Percentiles rank a stretch among this genome's conserved stretches.
phyloP scores from a whole-genome alignment of 805 yeast species.

The Candida fluviatilis region DNA sequence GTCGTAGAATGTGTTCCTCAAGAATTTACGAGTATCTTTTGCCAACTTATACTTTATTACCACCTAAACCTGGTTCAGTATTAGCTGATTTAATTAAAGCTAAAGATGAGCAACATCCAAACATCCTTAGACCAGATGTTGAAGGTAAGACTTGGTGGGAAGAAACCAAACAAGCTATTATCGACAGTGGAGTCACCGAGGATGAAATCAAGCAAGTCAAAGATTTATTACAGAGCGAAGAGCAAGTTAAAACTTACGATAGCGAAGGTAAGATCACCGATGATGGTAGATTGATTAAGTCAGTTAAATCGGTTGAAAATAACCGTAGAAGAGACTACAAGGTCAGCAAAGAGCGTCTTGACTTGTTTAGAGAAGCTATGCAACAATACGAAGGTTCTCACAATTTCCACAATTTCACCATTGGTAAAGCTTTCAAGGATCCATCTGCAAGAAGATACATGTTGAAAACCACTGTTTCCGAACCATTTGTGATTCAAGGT shows the following conservation, averaged over 20 bases:
- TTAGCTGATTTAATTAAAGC: slow-evolving; percentile 57
- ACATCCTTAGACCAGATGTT: slow-evolving; percentile 52
- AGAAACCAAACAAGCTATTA: slow-evolving; percentile 34
- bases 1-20: slow-evolving; percentile 94
- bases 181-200: slow-evolving; percentile 14
- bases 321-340: slow-evolving; percentile 65
- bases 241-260: slow-evolving; percentile 4
- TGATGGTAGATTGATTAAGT: slow-evolving; percentile 40
- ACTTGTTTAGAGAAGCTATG: slow-evolving; percentile 63
- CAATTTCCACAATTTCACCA: slow-evolving; percentile 85
- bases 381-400: slow-evolving; percentile 78
- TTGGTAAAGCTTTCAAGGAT: slow-evolving; percentile 79
- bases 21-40: slow-evolving; percentile 90
- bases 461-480: slow-evolving; percentile 73
- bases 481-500: slow-evolving; percentile 86
- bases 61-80: slow-evolving; percentile 78
- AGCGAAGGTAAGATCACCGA: slow-evolving; percentile 35
- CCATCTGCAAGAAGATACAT: slow-evolving; percentile 81
- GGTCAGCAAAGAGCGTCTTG: slow-evolving; percentile 57
- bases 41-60: slow-evolving; percentile 86
- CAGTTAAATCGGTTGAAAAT: slow-evolving; percentile 61
- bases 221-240: slow-evolving; percentile 5
- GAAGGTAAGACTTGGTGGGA: slow-evolving; percentile 81
- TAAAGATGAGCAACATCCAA: slow-evolving; percentile 53
- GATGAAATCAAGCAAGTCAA: slow-evolving; percentile 6